Base-by-base conservation (phyloP, 768 basidiomycete species). In the Rhodotorula diobovata region DNA sequence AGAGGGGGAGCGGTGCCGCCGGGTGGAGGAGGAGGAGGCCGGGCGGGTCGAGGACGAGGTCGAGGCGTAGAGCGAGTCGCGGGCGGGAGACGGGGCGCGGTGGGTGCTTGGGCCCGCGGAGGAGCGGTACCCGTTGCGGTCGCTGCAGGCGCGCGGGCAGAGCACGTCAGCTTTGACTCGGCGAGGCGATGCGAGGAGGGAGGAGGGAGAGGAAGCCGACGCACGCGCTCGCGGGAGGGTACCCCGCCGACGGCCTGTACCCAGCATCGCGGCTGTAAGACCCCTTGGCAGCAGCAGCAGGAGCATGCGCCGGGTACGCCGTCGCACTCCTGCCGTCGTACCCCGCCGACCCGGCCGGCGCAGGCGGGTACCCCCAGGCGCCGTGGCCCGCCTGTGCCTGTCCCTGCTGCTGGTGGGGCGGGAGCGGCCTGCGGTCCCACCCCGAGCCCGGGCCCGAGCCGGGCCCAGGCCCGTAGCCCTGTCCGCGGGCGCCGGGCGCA, bases 41-140 rank as follows among this genome's bases (percentile, higher is more conserved):
- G 50, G 50, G 25, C n/a, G 50, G 25, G 30, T 15, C 45, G 45
- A 21, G 43, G 41, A 45, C 11, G 58, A 59, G 41, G 59, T 46
- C 2, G 58, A 60, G 25, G 57, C 25, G 57, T 20, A 34, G 57
- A 20, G 43, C 12, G 41, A 41, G 58, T 60, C 10, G 43, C 58
- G 41, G 43, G 58, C 9, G 3, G 58, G 41, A 4, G 39, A 43
- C 7, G 28, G 41, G 4, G 58, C 8, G 39, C 58, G 58, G 43
- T 32, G 34, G 18, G 53, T 32, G 18, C 30, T 15, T 14, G 34
- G 21, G 9, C 34, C 8, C 20, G 7, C 34, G 34, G 54, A 34
- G 12, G 54, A 4, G 32, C 41, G 59, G 45, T 45, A 61, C 32
- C 59, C 45, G 45, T 61, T 61, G 45, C 59, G 59, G 18, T 61